Conservation (phyloP, 2,329 filamentous ascomycete species). For the Colletotrichum acutatum region DNA sequence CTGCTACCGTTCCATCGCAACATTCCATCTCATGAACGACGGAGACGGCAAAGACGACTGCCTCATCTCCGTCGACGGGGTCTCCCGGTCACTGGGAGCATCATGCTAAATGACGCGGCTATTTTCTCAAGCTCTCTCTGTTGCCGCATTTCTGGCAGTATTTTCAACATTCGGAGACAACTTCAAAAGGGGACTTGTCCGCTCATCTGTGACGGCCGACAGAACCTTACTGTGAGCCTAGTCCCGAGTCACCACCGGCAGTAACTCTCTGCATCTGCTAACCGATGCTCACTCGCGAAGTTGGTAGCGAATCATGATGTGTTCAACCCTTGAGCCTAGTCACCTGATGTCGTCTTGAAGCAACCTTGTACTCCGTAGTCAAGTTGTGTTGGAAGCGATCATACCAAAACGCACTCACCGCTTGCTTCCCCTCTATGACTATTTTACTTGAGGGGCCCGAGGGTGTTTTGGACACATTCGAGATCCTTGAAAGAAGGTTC, state of each 20-base stretch:
- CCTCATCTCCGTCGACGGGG: background rate
- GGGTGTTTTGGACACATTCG: constrained; percentile 12
- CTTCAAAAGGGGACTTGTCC: constrained; percentile 6
- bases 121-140: background rate
- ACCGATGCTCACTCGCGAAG: background rate
- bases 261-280: background rate
- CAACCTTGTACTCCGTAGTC: background rate
- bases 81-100: background rate
- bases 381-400: background rate
- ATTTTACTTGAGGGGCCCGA: constrained; percentile 8
- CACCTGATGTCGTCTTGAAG: background rate
- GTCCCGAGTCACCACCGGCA: background rate
- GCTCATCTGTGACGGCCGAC: constrained; percentile 9
- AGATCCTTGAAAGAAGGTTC: constrained; percentile 23
- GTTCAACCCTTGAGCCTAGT: background rate
- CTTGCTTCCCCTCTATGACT: background rate
- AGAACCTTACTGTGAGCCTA: constrained; percentile 7
- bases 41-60: background rate
- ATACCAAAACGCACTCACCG: background rate
- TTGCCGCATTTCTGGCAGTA: constrained; percentile 2
- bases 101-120: constrained; percentile 24
- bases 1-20: constrained; percentile 20
- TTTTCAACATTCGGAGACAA: constrained; percentile 10
- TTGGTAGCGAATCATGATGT: background rate
- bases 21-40: constrained; percentile 19